Evolutionary conservation across 306 rosid species (phyloP).

Genomic region (Lupinus albus): DNA sequence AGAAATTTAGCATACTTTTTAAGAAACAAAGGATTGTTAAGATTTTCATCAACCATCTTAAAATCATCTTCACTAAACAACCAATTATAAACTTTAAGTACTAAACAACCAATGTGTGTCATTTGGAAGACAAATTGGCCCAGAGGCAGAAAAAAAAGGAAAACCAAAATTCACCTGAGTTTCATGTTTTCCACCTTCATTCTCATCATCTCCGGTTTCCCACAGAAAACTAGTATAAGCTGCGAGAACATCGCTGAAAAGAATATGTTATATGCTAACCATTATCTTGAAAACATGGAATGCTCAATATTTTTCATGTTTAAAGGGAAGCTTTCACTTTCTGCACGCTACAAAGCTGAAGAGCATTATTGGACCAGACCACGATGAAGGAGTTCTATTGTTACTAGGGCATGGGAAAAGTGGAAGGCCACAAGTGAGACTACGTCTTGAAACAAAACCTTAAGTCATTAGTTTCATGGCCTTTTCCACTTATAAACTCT

Average conservation of each 20-base stretch:
- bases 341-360: constrained; percentile 10
- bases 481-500: too few species aligned
- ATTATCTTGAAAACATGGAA: constrained; percentile 34
- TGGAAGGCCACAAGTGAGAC: too few species aligned
- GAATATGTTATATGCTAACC: constrained; percentile 18
- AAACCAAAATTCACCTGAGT: constrained; percentile 48
- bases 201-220: constrained; percentile 58
- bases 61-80: constrained; percentile 44
- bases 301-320: constrained; percentile 20
- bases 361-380: too few species aligned
- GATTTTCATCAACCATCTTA: constrained; percentile 59
- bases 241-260: constrained; percentile 76
- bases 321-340: constrained; percentile 21
- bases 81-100: constrained; percentile 36
- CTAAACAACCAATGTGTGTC: constrained; percentile 19
- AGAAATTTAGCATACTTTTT: constrained; percentile 76
- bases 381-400: too few species aligned
- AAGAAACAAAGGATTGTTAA: constrained; percentile 60
- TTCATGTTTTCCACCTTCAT: constrained; percentile 43
- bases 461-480: too few species aligned
- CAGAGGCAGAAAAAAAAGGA: constrained; percentile 14
- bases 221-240: constrained; percentile 88
- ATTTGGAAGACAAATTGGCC: neutral
- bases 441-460: too few species aligned
- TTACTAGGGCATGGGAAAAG: too few species aligned